Evolutionary conservation across 1,139 yeast genomes (phyloP), one percentile per base, ranked within the genome.

Genomic region (Saccharomyces hybrid): DNA sequence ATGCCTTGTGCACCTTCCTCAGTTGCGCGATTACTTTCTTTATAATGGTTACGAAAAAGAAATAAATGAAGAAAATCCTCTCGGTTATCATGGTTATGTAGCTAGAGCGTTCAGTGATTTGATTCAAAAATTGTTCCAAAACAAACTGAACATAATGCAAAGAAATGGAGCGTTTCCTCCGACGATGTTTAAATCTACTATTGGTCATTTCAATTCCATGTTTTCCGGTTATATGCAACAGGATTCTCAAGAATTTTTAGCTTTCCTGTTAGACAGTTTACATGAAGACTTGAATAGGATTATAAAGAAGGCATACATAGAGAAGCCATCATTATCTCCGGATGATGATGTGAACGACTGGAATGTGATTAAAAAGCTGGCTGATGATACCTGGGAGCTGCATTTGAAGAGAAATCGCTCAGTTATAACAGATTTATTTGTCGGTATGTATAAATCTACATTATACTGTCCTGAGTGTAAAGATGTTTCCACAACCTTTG

Each of bases 221-320:
- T 93, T 93, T 73, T 79, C 89, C 0, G 97, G 96, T 0, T 90
- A 86, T 64, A 82, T 81, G 62, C 99, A 93, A 70, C 99, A 93
- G 67, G 99, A 93, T 68, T 88, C 98, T 0, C 99, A 93, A 69
- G 99, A 93, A 68, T 86, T 93, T 65, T 75, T 93, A 54, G 91
- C 97, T 47, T 93, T 89, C 78, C 71, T 93, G 47, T 75, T 93
- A 48, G 99, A 93, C 71, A 95, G 96, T 5, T 76, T 93, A 49
- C 99, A 93, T 66, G 99, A 93, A 69, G 99, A 93, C 70, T 77
- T 93, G 62, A 93, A 93, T 66, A 76, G 97, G 55, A 86, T 93
- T 38, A 70, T 80, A 14, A 74, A 85, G 50, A 93, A 93, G 65
- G 98, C 98, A 0, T 86, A 85, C 59, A 82, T 89, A 24, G 96